Percentiles rank a stretch among this genome's conserved stretches.
phyloP scores from a whole-genome alignment of 371 early-diverging fungal genomes.

The Saksenaea oblongispora region DNA sequence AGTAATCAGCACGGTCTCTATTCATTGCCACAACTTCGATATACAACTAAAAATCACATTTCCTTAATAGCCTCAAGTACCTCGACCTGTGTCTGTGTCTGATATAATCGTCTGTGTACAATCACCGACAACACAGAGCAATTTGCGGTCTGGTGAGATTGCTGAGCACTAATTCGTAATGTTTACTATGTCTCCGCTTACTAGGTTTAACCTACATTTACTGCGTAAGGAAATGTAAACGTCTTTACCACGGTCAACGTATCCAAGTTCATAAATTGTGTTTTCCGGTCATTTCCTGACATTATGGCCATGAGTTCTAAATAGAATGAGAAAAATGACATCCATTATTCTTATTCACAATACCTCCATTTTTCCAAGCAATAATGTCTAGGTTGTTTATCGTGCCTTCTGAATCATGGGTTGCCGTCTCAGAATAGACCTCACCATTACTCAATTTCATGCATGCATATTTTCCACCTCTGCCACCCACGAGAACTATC shows the following conservation, averaged over 20 bases:
- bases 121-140: slow-evolving; percentile 83
- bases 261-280: slow-evolving; percentile 57
- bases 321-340: background rate
- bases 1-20: slow-evolving; percentile 61
- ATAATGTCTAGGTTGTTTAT: slow-evolving; percentile 66
- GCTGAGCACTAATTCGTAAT: slow-evolving; percentile 62
- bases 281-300: slow-evolving; percentile 63
- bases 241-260: slow-evolving; percentile 32
- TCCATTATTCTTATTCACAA: background rate
- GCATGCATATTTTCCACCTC: slow-evolving; percentile 47
- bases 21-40: slow-evolving; percentile 18
- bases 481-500: slow-evolving; percentile 40
- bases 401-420: slow-evolving; percentile 48
- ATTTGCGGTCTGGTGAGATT: slow-evolving; percentile 60
- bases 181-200: background rate
- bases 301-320: slow-evolving; percentile 27
- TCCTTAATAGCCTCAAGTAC: slow-evolving; percentile 16
- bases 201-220: slow-evolving; percentile 56
- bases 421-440: slow-evolving; percentile 36
- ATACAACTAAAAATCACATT: background rate
- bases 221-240: slow-evolving; percentile 60
- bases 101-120: slow-evolving; percentile 55
- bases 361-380: slow-evolving; percentile 35
- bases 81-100: slow-evolving; percentile 57
- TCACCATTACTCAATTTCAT: slow-evolving; percentile 24